Conservation (phyloP, 148 eudicot species). For the Mesembryanthemum crystallinum region DNA sequence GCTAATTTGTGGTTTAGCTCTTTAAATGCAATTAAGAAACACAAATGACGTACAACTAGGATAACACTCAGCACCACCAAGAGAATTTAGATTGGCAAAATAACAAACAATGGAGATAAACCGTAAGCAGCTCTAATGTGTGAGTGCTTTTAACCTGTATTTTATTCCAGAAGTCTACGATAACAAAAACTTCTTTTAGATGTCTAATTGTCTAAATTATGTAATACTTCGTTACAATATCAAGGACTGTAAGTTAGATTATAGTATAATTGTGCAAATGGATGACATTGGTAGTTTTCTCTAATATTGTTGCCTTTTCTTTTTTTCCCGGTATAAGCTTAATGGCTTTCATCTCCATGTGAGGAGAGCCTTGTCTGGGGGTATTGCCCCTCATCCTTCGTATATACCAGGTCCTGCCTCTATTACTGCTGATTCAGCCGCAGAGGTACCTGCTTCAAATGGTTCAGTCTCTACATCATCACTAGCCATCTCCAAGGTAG, state of each 20-base stretch:
- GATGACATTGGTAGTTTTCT: conserved; percentile 8
- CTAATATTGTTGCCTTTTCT: conserved; percentile 2
- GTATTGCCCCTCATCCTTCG: conserved; percentile 35
- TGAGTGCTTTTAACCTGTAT: neutral
- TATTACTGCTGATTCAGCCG: conserved; percentile 30
- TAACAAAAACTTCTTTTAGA: neutral
- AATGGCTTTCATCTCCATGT: conserved; percentile 80
- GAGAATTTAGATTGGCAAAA: too few relatives aligned
- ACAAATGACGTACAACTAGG: too few relatives aligned
- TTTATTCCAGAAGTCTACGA: neutral
- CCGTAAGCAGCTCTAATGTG: neutral
- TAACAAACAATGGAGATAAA: too few relatives aligned
- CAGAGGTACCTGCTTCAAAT: conserved; percentile 41
- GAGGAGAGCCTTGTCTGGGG: conserved; percentile 50
- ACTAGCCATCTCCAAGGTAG: conserved; percentile 53
- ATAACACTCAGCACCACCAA: too few relatives aligned
- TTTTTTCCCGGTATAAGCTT: conserved; percentile 42
- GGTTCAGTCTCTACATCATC: conserved; percentile 62
- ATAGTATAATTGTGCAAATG: conserved; percentile 2
- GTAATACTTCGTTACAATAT: neutral
- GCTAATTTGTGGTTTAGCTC: too few relatives aligned
- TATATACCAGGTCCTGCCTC: conserved; percentile 46
- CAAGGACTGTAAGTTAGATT: neutral
- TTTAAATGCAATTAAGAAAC: too few relatives aligned
- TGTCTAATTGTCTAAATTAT: neutral